Base-by-base conservation (phyloP, 1,284 basidiomycete genomes). In the Austroboletus novae-zelandiae region DNA sequence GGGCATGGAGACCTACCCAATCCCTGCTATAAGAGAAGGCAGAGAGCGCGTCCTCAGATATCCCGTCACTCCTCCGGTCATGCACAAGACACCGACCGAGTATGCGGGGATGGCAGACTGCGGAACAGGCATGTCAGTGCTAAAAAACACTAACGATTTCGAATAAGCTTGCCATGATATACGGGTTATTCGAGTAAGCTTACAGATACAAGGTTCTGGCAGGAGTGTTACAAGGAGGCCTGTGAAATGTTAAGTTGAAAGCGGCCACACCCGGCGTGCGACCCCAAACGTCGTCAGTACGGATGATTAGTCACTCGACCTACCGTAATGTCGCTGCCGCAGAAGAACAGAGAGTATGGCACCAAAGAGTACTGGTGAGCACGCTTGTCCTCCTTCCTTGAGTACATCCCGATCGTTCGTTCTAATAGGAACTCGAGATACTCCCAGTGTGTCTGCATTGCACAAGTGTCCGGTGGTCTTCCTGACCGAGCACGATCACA, bases 81-180 rank as follows among this genome's bases (percentile, higher is more conserved):
- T 73, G 70, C 91, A 92, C 54, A 93, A 73, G 54, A 72, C 77
- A 54, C 91, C 88, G 79, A 92, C 91, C 31, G 83, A 74, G 67
- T 82, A 87, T 52, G 91, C 87, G 57, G 89, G 89, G 67, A 88
- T 83, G 47, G 89, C 86, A 69, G 89, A 91, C 89, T 90, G 57
- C 27, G 50, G 56, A 43, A 60, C 54, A 30, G 55, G 53, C 58
- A 66, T 59, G 54, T 68, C 45, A 64, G 65, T n/a, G 42, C 52
- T 65, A 36, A 32, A 41, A n/a, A 1, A 11, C n/a, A 34, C 1
- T 5, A 17, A 27, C 20, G 5, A 29, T 41, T 40, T 40, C 32
- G 48, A 39, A 62, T 61, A 29, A 59, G 62, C 62, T 67, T 64
- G 64, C 62, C 62, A 64, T 64, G 53, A 36, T 64, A 57, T 48